Base-by-base conservation (phyloP, 345 rosid species). In the Brassica juncea region DNA sequence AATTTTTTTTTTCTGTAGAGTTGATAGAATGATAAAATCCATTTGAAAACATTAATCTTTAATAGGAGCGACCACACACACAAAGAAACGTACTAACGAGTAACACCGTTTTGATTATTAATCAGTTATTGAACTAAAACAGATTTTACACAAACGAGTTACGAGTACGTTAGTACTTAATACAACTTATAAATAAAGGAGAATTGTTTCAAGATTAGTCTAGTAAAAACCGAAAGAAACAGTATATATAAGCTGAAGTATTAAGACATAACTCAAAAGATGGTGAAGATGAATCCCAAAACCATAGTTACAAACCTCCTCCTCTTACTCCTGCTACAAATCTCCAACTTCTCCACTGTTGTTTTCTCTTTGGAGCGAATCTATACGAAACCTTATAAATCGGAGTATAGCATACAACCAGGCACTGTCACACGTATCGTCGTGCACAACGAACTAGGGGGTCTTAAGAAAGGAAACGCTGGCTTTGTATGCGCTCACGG, bases 401-500 rank as follows among this genome's bases (percentile, higher is more conserved):
- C 66, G 1, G 83, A 80, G 47, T 75, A 0, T 55, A 1, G 3
- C 15, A 19, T 74, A 63, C 15, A 16, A 27, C 72, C 80, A 80
- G 8, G 72, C 64, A 75, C 76, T 3, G 27, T 70, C 31, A 63
- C 74, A 55, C 67, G 19, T 15, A 16, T 80, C 1, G 19, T 80
- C 14, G 23, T 80, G 68, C n/a, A 76, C 8, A 80, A 80, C 37
- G 83, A 80, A 7, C 1, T 80, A 2, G 9, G 57, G 23, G 83
- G 55, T 70, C 67, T 80, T 3, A 63, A 64, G 72, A 75, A 42
- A 9, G 79, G 79, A 49, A 75, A 70, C 72, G 80, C 80, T 55
- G 80, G 83, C 2, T 80, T 75, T 25, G 76, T 75, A 63, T 80
- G 83, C 34, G 4, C 80, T 14, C 39, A 70, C 10, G 79, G 83